Evolutionary conservation across 2,329 filamentous ascomycete species (phyloP), one percentile per base, ranked within the genome.

Genomic region (Aspergillus sergii): DNA sequence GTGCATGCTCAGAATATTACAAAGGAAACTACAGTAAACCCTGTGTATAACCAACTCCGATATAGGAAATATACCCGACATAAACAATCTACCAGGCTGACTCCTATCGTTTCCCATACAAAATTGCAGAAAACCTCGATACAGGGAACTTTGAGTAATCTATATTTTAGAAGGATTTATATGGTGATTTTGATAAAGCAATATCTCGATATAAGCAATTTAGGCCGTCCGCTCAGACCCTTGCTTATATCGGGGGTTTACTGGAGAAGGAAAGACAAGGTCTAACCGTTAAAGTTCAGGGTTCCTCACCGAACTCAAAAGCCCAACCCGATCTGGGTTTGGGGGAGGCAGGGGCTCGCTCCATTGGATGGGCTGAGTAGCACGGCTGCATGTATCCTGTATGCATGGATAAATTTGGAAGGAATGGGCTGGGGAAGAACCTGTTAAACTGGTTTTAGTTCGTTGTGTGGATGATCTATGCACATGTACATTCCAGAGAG

Each of bases 401-500:
- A 39, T 59, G 48, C 48, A 53, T 59, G 46, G 46, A 36, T 51
- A 53, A n/a, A 43, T 36, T 58, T 53, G 54, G 57, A 36, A 41
- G 21, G 51, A 36, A 39, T 21, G 54, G 43, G 26, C 32, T 21
- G 39, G 23, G 21, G n/a, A 39, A 26, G 46, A 34, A n/a, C 4
- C 45, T 11, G 11, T n/a, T 26, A 11, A n/a, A 59, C 48, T 53
- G 48, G 58, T 12, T 43, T 32, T 59, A 48, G 58, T 11, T 53
- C 36, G 10, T 14, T 34, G n/a, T 34, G 51, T 21, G 51, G 34
- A 32, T 55, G 32, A 34, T 39, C 21, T 30, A 56, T 55, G 58
- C 53, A 60, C 28, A 62, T 58, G 56, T 55, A 57, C 60, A 62
- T 62, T 62, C 60, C 60, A 58, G 55, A 54, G 48, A 39, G 34